These are phyloP conservation scores for Pouteria campechiana DNA, from an alignment of 179 eudicot genomes.

Conservation along the genomic window DNA sequence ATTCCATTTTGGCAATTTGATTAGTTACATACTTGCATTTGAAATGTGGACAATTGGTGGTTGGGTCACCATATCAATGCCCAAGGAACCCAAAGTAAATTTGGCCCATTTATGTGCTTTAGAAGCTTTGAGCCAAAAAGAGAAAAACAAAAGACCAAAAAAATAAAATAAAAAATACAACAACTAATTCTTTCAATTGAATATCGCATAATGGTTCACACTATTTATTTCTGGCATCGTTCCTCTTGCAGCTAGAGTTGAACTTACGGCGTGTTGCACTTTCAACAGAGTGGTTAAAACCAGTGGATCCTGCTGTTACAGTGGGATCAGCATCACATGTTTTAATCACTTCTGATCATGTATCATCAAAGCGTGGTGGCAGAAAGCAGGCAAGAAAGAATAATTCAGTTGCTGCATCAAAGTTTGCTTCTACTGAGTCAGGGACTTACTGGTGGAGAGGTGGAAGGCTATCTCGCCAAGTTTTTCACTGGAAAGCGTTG, in stretches of 20 bases:
- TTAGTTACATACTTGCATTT: too few relatives aligned
- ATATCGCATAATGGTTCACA: not conserved
- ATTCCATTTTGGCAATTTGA: too few relatives aligned
- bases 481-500: conserved; percentile 78
- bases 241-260: conserved; percentile 62
- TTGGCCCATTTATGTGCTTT: too few relatives aligned
- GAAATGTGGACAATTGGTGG: too few relatives aligned
- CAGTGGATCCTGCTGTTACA: conserved; percentile 56
- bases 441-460: conserved; percentile 95
- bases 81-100: too few relatives aligned
- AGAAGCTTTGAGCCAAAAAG: too few relatives aligned
- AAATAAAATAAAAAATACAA: too few relatives aligned
- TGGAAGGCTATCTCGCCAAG: conserved; percentile 66
- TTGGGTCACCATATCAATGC: too few relatives aligned
- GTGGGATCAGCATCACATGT: conserved; percentile 79
- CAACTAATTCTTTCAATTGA: too few relatives aligned
- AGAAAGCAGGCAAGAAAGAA: conserved; percentile 38
- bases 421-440: too few relatives aligned
- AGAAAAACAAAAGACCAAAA: too few relatives aligned
- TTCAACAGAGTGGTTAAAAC: conserved; percentile 74
- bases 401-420: conserved; percentile 37
- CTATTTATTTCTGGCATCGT: conserved; percentile 4
- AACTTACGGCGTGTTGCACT: conserved; percentile 56
- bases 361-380: conserved; percentile 38
- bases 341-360: conserved; percentile 37